Evolutionary conservation across 306 rosid species (phyloP).

Genomic region (Trifolium subterraneum): DNA sequence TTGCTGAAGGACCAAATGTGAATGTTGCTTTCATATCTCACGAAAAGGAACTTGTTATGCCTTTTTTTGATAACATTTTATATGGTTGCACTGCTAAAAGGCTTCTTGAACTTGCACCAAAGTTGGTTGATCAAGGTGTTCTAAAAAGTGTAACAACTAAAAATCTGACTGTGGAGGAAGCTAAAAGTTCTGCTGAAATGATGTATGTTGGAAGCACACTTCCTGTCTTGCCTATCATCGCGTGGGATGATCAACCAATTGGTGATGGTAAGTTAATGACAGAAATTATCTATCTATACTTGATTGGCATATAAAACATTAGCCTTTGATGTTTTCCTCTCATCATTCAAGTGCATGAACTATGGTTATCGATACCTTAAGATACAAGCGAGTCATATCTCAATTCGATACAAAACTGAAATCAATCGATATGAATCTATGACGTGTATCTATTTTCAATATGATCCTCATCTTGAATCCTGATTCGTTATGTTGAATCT

Average conservation of each 20-base stretch:
- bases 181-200: slow-evolving; percentile 76
- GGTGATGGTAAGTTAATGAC: slow-evolving; percentile 67
- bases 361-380: not conserved
- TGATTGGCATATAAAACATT: slow-evolving; percentile 27
- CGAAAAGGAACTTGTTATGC: slow-evolving; percentile 85
- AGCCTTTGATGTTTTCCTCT: slow-evolving; percentile 19
- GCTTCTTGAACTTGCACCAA: slow-evolving; percentile 75
- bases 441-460: no score
- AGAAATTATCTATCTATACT: slow-evolving; percentile 3
- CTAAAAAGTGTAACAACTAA: slow-evolving; percentile 56
- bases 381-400: not conserved
- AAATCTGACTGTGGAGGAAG: slow-evolving; percentile 67
- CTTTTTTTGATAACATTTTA: slow-evolving; percentile 71
- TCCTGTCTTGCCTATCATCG: slow-evolving; percentile 79
- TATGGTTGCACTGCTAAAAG: slow-evolving; percentile 80
- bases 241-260: slow-evolving; percentile 80
- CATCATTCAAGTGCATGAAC: not conserved
- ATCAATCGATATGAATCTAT: not conserved
- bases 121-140: slow-evolving; percentile 66
- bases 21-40: slow-evolving; percentile 82
- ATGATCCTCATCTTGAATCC: not conserved
- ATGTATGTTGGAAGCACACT: slow-evolving; percentile 94
- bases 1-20: slow-evolving; percentile 97
- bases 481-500: not conserved
- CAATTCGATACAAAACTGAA: no score